A percentile compares a stretch with the other conserved stretches of the same genome.
Evolutionary conservation across 2,329 filamentous ascomycete species (phyloP).

Genomic region (Aspergillus viridinutans): DNA sequence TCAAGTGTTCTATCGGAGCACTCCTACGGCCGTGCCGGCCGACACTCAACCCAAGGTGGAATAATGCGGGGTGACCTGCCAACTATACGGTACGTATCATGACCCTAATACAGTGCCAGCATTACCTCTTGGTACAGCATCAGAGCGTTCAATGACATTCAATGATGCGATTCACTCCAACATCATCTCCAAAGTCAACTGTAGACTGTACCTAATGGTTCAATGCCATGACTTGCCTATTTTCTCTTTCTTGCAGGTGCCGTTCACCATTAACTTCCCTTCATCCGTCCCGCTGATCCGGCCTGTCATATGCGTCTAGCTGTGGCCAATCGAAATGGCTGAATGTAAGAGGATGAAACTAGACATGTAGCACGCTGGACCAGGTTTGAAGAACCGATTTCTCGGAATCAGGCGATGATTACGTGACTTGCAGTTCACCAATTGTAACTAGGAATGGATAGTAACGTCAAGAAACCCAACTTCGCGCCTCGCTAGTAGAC

Average conservation of each 20-base stretch:
- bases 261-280: slow-evolving; percentile 4
- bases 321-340: not conserved
- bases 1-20: not conserved
- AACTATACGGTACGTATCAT: not conserved
- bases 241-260: not conserved
- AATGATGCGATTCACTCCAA: not conserved
- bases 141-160: not conserved
- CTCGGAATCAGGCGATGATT: not conserved
- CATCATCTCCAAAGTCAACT: not conserved
- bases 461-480: slow-evolving; percentile 2
- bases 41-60: not conserved
- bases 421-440: not conserved
- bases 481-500: slow-evolving; percentile 19
- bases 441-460: slow-evolving; percentile 1
- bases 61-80: slow-evolving; percentile 8
- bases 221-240: not conserved
- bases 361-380: not conserved
- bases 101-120: not conserved
- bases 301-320: slow-evolving; percentile 2
- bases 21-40: not conserved
- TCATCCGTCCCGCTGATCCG: slow-evolving; percentile 21
- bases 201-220: not conserved
- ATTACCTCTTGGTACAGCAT: not conserved
- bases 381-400: not conserved
- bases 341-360: not conserved